Percentiles rank a stretch among this genome's conserved stretches.
Evolutionary conservation across 225 moss, liverwort and hornwort genomes (phyloP).

Genomic region (Rhytidiadelphus loreus): DNA sequence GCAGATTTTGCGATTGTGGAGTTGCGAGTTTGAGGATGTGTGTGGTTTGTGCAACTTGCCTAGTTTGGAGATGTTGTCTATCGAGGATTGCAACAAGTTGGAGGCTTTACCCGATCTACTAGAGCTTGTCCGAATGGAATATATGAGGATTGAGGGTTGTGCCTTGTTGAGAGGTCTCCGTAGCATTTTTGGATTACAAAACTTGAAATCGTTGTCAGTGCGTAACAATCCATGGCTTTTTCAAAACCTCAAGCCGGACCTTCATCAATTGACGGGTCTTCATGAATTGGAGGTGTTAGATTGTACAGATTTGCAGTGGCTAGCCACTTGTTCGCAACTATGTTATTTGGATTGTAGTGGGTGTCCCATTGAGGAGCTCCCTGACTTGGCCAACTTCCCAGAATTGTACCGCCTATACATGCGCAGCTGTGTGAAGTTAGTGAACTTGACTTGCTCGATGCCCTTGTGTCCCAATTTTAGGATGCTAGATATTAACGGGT

Average conservation of each 20-base stretch:
- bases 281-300: rapidly evolving
- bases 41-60: not conserved
- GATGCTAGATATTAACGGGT: rapidly evolving
- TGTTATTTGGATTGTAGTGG: rapidly evolving
- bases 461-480: rapidly evolving
- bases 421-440: rapidly evolving
- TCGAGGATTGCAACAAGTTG: rapidly evolving
- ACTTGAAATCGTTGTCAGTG: not conserved
- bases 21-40: not conserved
- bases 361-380: not conserved
- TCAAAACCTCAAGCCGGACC: rapidly evolving
- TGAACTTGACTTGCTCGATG: rapidly evolving
- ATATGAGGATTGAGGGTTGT: rapidly evolving
- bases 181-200: not conserved
- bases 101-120: rapidly evolving
- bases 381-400: not conserved
- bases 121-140: rapidly evolving
- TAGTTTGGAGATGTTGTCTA: rapidly evolving
- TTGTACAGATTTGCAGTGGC: rapidly evolving
- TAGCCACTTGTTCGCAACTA: rapidly evolving
- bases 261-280: rapidly evolving
- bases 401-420: rapidly evolving
- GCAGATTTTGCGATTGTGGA: rapidly evolving
- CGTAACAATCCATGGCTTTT: rapidly evolving
- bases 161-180: not conserved